These are phyloP conservation scores for Venturia aucupariae DNA, from an alignment of 2,329 filamentous ascomycete genomes.

Conservation along the genomic window DNA sequence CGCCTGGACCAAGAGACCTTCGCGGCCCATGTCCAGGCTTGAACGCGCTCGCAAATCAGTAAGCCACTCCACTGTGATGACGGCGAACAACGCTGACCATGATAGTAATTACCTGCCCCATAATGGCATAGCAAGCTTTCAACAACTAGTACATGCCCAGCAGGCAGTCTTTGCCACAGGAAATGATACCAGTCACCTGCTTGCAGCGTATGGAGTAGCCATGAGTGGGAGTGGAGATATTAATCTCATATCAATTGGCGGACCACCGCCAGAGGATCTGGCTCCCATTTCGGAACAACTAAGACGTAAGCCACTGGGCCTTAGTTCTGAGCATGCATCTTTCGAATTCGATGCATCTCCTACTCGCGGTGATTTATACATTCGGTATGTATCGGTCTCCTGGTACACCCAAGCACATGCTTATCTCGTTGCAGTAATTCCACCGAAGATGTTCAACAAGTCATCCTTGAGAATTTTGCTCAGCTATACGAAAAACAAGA, in stretches of 20 bases:
- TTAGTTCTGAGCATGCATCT: conserved; percentile 24
- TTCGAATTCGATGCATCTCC: conserved; percentile 29
- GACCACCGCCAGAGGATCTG: background rate
- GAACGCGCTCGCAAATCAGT: conserved; percentile 10
- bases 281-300: conserved; percentile 11
- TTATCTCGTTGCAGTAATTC: background rate
- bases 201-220: conserved; percentile 1
- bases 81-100: background rate
- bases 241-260: conserved; percentile 4
- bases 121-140: conserved; percentile 1
- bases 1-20: background rate
- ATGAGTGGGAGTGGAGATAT: conserved; percentile 5
- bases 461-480: background rate
- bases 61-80: background rate
- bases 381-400: background rate
- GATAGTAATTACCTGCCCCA: background rate
- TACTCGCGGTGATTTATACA: conserved; percentile 23
- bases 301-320: conserved; percentile 21
- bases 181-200: background rate
- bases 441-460: background rate
- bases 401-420: background rate
- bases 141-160: background rate
- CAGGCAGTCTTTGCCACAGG: conserved; percentile 1
- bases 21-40: conserved; percentile 7
- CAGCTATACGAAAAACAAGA: conserved; percentile 8